phyloP scores from a whole-genome alignment of 2,329 filamentous ascomycete genomes.

The Penicillium psychrosexuale region DNA sequence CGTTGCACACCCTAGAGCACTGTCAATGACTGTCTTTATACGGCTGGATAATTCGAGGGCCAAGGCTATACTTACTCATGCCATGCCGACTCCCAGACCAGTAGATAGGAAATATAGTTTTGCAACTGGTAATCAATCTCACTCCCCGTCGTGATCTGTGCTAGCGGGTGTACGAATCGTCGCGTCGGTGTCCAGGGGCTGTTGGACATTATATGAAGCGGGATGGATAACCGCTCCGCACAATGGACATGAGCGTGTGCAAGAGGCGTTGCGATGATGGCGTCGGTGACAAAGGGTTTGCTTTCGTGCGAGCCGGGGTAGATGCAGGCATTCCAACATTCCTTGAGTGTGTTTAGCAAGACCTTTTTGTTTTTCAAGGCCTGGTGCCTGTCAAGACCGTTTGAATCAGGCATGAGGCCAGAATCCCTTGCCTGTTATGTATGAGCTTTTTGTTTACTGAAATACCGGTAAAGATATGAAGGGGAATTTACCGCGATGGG shows the following conservation, averaged over 20 bases:
- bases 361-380: neutral
- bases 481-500: constrained; percentile 1
- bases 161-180: constrained; percentile 4
- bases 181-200: constrained; percentile 6
- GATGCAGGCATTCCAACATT: constrained; percentile 5
- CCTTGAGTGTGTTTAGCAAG: neutral
- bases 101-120: constrained; percentile 6
- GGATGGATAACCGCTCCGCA: constrained; percentile 5
- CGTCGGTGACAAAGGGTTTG: constrained; percentile 3
- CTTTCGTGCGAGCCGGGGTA: neutral
- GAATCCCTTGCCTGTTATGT: neutral
- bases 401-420: neutral
- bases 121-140: neutral
- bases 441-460: neutral
- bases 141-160: neutral
- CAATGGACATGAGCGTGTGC: constrained; percentile 10
- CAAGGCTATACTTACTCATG: constrained; percentile 1
- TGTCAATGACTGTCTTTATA: neutral
- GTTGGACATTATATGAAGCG: constrained; percentile 9
- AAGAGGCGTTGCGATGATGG: constrained; percentile 8
- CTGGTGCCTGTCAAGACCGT: neutral
- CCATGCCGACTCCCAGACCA: constrained; percentile 1
- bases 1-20: neutral
- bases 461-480: neutral
- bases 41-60: neutral